These are phyloP conservation scores for Pichia sorboxylosa DNA, from an alignment of 1,139 yeast species.

Conservation along the genomic window DNA sequence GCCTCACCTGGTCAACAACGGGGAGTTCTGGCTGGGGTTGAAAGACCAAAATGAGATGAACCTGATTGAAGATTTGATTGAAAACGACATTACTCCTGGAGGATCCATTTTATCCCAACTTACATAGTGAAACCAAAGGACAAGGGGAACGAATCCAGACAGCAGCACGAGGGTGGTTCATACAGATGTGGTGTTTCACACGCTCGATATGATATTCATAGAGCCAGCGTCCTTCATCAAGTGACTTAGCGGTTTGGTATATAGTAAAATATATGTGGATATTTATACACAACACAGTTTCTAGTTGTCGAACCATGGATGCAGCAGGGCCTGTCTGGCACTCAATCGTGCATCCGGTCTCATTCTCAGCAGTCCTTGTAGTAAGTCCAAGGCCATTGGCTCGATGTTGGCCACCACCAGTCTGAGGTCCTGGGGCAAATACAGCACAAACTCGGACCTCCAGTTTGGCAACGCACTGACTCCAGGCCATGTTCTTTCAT, in stretches of 20 bases:
- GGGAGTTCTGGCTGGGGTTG: slow-evolving; percentile 8
- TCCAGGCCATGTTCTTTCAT: slow-evolving; percentile 93
- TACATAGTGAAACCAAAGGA: too few relatives aligned
- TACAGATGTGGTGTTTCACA: too few relatives aligned
- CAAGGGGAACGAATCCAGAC: too few relatives aligned
- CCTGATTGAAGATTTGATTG: slow-evolving; percentile 7
- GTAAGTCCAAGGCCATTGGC: slow-evolving; percentile 65
- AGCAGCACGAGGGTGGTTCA: too few relatives aligned
- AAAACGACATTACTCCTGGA: slow-evolving; percentile 4
- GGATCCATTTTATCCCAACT: too few relatives aligned
- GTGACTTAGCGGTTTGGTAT: too few relatives aligned
- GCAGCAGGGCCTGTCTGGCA: slow-evolving; percentile 86
- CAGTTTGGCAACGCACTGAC: slow-evolving; percentile 79
- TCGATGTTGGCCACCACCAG: slow-evolving; percentile 69
- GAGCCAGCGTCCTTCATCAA: too few relatives aligned
- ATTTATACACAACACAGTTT: too few relatives aligned
- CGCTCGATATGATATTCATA: too few relatives aligned
- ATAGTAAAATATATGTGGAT: too few relatives aligned
- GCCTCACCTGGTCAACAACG: slow-evolving; percentile 4
- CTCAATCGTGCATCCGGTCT: slow-evolving; percentile 86
- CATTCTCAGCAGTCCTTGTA: slow-evolving; percentile 72
- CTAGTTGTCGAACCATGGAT: slow-evolving; percentile 90
- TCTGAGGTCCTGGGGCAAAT: slow-evolving; percentile 76
- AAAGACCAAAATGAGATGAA: slow-evolving; percentile 4
- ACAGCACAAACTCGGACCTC: slow-evolving; percentile 65